Evolutionary conservation across 2,329 filamentous ascomycete genomes (phyloP).

Genomic region (Escovopsis sp.): DNA sequence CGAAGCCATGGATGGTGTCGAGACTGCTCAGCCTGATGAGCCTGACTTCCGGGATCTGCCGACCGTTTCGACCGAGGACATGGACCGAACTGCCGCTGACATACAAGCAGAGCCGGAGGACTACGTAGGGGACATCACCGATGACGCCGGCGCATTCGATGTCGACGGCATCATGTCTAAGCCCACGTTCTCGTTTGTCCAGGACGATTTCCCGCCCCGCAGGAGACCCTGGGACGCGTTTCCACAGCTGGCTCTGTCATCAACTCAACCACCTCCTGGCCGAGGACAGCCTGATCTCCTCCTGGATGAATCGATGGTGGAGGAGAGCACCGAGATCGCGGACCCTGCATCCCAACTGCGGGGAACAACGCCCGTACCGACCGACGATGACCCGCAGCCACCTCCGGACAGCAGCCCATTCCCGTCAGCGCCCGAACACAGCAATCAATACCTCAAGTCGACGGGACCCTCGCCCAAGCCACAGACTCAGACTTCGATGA

Average conservation of each 20-base stretch:
- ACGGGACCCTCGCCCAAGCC: slow-evolving; percentile 18
- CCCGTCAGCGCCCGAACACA: no score
- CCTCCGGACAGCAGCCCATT: slow-evolving; percentile 18
- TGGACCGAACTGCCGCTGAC: slow-evolving; percentile 7
- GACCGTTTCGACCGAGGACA: background rate
- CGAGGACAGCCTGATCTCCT: slow-evolving; percentile 35
- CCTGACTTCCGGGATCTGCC: background rate
- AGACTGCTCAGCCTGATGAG: background rate
- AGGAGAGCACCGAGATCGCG: slow-evolving; percentile 9
- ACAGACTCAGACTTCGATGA: slow-evolving; percentile 18
- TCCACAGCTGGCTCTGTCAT: slow-evolving; percentile 6
- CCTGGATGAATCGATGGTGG: slow-evolving; percentile 15
- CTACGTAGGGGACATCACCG: slow-evolving; percentile 4
- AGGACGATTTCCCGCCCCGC: background rate
- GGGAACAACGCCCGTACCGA: slow-evolving; percentile 5
- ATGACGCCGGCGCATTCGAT: slow-evolving; percentile 1
- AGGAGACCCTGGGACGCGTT: slow-evolving; percentile 2
- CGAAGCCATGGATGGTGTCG: background rate
- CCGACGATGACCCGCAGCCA: slow-evolving; percentile 1
- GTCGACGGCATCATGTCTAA: slow-evolving; percentile 2
- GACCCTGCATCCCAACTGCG: slow-evolving; percentile 9
- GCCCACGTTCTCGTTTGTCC: background rate
- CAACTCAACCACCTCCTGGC: slow-evolving; percentile 22
- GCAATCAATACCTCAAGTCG: slow-evolving; percentile 26
- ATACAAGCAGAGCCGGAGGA: slow-evolving; percentile 6